Conservation (phyloP, 768 basidiomycete species). For the Tricholomella constricta region DNA sequence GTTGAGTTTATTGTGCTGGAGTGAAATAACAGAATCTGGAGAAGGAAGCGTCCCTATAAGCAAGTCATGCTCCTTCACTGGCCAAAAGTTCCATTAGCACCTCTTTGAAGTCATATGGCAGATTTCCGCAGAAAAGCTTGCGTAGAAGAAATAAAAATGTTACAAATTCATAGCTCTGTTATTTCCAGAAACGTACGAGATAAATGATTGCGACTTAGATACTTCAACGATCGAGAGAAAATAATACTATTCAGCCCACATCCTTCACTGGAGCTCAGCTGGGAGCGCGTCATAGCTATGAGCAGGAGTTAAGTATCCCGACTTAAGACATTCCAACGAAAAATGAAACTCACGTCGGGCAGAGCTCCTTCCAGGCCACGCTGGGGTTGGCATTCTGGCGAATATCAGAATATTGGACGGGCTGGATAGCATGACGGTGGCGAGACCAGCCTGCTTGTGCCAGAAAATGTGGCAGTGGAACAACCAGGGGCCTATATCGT, state of each 20-base stretch:
- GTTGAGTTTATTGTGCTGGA: no score
- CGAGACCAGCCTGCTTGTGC: slow-evolving; percentile 23
- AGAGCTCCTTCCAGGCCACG: slow-evolving; percentile 18
- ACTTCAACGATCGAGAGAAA: not conserved
- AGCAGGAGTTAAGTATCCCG: not conserved
- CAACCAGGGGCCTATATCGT: slow-evolving; percentile 31
- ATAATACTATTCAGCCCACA: not conserved
- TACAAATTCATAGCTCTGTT: not conserved
- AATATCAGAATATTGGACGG: slow-evolving; percentile 9
- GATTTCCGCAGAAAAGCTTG: no score
- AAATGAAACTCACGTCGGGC: slow-evolving; percentile 18
- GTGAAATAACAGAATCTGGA: no score
- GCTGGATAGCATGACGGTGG: slow-evolving; percentile 17
- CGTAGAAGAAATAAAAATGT: no score
- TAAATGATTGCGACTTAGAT: not conserved
- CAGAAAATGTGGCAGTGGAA: slow-evolving; percentile 32
- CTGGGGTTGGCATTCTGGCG: slow-evolving; percentile 12
- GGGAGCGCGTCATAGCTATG: slow-evolving; percentile 19
- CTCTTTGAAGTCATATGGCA: no score
- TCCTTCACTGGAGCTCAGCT: slow-evolving; percentile 5
- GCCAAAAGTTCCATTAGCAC: no score
- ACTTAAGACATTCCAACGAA: not conserved
- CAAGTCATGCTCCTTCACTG: no score
- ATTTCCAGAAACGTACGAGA: not conserved
- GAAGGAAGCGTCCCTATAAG: no score